A percentile compares a stretch with the other conserved stretches of the same genome.
phyloP scores from a whole-genome alignment of 176 grass and related monocot genomes.

The Carex cristatella region DNA sequence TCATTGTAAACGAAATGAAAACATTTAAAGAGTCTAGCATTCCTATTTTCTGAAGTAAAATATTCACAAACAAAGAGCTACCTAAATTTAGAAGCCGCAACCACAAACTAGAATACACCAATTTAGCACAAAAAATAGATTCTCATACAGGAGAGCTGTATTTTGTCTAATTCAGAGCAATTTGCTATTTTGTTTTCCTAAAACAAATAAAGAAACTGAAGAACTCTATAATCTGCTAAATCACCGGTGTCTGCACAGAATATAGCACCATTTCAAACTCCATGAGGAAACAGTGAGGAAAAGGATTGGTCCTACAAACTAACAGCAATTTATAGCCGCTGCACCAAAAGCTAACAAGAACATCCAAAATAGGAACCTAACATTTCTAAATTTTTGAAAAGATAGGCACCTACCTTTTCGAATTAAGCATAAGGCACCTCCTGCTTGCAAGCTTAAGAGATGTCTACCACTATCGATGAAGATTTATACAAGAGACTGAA shows the following conservation, averaged over 20 bases:
- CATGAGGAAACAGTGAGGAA: not conserved
- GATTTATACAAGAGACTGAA: constrained; percentile 9
- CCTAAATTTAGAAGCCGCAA: not conserved
- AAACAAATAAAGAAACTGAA: not conserved
- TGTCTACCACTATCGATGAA: constrained; percentile 2
- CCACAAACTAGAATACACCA: not conserved
- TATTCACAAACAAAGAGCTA: not conserved
- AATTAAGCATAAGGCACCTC: constrained; percentile 1
- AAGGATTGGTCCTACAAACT: not conserved
- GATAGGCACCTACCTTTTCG: not conserved
- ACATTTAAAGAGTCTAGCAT: too few relatives aligned
- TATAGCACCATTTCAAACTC: not conserved
- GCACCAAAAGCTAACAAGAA: not conserved
- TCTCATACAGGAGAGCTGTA: not conserved
- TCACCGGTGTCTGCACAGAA: not conserved
- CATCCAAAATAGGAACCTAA: constrained; percentile 1
- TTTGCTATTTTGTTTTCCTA: not conserved
- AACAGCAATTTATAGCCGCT: not conserved
- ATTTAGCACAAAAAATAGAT: not conserved
- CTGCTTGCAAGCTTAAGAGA: constrained; percentile 10
- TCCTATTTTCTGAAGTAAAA: not conserved
- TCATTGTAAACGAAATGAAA: too few relatives aligned
- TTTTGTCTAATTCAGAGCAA: not conserved
- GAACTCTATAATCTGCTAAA: not conserved
- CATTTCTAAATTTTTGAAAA: not conserved